These are phyloP conservation scores for Prunus davidiana DNA, from an alignment of 306 rosid genomes.

Conservation along the genomic window DNA sequence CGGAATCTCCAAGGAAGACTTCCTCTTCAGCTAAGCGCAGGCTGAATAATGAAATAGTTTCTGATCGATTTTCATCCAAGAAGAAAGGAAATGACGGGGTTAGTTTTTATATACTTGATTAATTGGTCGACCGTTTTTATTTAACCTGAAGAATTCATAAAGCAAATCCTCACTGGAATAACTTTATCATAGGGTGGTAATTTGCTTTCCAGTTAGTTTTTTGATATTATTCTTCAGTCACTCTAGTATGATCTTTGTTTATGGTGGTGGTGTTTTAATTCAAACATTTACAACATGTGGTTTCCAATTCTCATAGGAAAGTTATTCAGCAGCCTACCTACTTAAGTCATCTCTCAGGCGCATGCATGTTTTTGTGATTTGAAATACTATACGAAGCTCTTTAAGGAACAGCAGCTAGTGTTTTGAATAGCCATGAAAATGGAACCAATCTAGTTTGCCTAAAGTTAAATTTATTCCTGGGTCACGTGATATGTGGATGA, in stretches of 20 bases:
- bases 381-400: neutral
- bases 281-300: neutral
- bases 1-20: conserved; percentile 58
- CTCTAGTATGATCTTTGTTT: neutral
- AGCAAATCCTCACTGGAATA: neutral
- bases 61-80: conserved; percentile 59
- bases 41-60: conserved; percentile 50
- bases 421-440: neutral
- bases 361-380: neutral
- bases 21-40: conserved; percentile 51
- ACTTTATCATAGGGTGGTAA: neutral
- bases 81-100: conserved; percentile 99
- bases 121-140: neutral
- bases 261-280: neutral
- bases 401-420: neutral
- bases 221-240: neutral
- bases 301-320: neutral
- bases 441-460: neutral
- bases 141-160: neutral
- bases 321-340: neutral
- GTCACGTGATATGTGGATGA: neutral
- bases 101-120: conserved; percentile 31
- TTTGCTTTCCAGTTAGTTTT: neutral
- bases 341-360: no score
- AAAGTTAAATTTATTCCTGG: neutral